Evolutionary conservation across 2,329 filamentous ascomycete genomes (phyloP).

Genomic region (Cladosporium velox): DNA sequence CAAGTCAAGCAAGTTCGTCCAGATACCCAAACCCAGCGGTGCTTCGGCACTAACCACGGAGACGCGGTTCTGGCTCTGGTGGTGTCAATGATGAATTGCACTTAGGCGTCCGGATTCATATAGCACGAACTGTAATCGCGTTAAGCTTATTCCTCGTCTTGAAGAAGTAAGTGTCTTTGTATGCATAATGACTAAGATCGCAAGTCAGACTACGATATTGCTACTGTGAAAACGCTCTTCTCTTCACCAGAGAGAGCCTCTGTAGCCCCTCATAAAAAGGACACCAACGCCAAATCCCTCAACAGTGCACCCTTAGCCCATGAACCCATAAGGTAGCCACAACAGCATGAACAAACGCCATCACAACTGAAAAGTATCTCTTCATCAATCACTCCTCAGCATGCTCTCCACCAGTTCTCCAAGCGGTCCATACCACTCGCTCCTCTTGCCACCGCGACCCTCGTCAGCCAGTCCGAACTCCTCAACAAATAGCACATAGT

Average conservation of each 20-base stretch:
- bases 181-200: background rate
- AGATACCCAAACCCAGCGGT: background rate
- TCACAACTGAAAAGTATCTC: background rate
- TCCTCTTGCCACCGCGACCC: conserved; percentile 54
- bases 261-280: background rate
- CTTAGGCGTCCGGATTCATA: background rate
- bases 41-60: background rate
- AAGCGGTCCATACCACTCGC: conserved; percentile 94
- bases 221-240: background rate
- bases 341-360: background rate
- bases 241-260: background rate
- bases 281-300: background rate
- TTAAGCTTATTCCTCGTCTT: background rate
- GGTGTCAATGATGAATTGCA: background rate
- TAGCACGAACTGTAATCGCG: background rate
- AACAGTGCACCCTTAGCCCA: background rate
- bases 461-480: conserved; percentile 91
- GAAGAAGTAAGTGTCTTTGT: background rate
- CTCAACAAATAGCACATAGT: conserved; percentile 97
- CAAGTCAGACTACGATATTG: background rate
- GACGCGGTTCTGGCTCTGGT: background rate
- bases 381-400: conserved; percentile 78
- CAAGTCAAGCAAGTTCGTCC: background rate
- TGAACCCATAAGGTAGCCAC: background rate
- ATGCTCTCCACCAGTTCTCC: conserved; percentile 97